phyloP scores from a whole-genome alignment of 305 asterid genomes.

The Fraxinus baroniana region DNA sequence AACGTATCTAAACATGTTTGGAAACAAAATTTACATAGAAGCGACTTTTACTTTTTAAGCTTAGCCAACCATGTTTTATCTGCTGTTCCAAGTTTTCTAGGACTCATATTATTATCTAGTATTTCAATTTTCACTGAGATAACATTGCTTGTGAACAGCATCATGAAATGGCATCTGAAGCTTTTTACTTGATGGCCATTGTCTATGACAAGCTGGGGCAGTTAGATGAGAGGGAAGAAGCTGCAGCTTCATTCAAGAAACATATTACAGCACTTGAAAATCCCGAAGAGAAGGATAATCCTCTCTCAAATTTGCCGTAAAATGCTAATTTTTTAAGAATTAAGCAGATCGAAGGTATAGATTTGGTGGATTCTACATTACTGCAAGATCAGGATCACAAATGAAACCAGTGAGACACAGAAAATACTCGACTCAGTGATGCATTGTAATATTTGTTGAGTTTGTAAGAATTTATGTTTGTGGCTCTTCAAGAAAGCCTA shows the following conservation, averaged over 20 bases:
- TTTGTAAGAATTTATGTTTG: background rate
- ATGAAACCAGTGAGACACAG: background rate
- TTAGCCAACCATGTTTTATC: background rate
- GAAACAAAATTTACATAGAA: background rate
- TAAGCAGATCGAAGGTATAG: background rate
- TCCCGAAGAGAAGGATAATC: slow-evolving; percentile 47
- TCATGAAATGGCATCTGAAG: slow-evolving; percentile 87
- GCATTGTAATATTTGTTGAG: background rate
- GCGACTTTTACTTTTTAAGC: background rate
- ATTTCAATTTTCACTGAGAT: slow-evolving; percentile 5
- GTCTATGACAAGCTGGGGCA: slow-evolving; percentile 70
- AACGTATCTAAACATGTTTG: background rate
- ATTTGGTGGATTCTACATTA: background rate
- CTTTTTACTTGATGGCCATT: slow-evolving; percentile 82
- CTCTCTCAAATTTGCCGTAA: slow-evolving; percentile 7
- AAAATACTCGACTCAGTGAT: background rate
- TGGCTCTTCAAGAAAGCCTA: background rate
- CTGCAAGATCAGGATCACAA: background rate
- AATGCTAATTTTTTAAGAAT: background rate
- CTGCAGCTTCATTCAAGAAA: slow-evolving; percentile 68
- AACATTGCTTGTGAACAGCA: slow-evolving; percentile 43
- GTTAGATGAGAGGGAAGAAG: slow-evolving; percentile 72
- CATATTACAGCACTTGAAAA: slow-evolving; percentile 67
- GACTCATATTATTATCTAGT: background rate
- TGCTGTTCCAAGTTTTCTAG: background rate